Percentiles rank a stretch among this genome's conserved stretches.
phyloP scores from a whole-genome alignment of 257 asterid genomes.

The Euphrasia confusa region DNA sequence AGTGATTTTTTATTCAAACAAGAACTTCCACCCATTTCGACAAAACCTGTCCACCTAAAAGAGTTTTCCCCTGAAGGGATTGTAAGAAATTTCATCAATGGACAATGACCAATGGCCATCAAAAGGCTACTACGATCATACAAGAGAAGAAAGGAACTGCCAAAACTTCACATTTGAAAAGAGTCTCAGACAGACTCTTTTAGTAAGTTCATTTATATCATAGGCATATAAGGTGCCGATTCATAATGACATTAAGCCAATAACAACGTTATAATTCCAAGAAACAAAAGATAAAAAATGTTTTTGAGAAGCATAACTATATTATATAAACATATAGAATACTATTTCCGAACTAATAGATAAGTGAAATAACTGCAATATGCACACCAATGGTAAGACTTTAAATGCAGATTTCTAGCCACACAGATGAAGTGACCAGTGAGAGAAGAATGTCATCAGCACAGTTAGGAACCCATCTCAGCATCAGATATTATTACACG shows the following conservation, averaged over 20 bases:
- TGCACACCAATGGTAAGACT: not conserved
- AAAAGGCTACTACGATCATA: not conserved
- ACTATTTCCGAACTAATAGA: not conserved
- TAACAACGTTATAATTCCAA: not conserved
- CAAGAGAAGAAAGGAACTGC: not conserved
- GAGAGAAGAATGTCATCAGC: not conserved
- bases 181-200: not conserved
- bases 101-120: not conserved
- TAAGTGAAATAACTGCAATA: not conserved
- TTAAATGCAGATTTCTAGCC: not conserved
- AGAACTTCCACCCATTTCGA: not conserved
- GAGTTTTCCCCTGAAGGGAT: not conserved
- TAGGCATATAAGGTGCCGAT: not conserved
- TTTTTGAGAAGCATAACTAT: not conserved
- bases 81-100: not conserved
- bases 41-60: slow-evolving; percentile 2
- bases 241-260: not conserved
- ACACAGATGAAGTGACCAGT: not conserved
- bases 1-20: slow-evolving; percentile 1
- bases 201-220: not conserved
- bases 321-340: too few species aligned
- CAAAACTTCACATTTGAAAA: not conserved
- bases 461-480: not conserved
- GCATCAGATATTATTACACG: not conserved
- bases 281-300: not conserved